Base-by-base conservation (phyloP, 352 stramenopile genomes). In the Phytophthora sojae region DNA sequence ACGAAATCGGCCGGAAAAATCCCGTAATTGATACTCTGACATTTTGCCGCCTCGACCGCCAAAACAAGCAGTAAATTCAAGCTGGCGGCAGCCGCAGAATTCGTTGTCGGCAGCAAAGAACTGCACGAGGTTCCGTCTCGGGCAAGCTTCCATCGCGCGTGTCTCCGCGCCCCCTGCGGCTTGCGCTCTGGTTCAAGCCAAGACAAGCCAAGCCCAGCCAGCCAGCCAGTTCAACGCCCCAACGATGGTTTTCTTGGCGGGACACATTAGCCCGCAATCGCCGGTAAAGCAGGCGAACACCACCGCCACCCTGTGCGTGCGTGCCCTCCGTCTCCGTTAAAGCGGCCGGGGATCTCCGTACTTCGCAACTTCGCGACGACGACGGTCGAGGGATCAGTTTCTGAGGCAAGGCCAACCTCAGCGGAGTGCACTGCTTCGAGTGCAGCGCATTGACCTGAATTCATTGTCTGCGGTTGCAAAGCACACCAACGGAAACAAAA, bases 41-140 rank as follows among this genome's bases (percentile, higher is more conserved):
- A 39, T 39, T 39, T 39, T 29, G 17, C 50, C 35, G 15, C 50
- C 23, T 39, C 12, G 32, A 39, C 32, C 32, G 8, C 32, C 32
- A 8, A 61, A 67, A 67, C 17, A 15, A 58, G 8, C 19, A 8
- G 4, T 21, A 61, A 56, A 61, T 58, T 61, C 42, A 49, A 62
- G 37, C 51, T 30, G 53, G 23, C 4, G 32, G 8, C 26, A 69
- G 47, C 54, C 45, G 32, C 30, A 26, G 17, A 11, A 39, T 15
- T 39, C 32, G 32, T 39, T 39, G 32, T 8, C 15, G 39, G 64
- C 57, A 72, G 50, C 64, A 72, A 72, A 72, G 39, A 72, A 72
- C 57, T 57, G 64, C 64, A 35, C 9, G 21, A 23, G 15, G 39
- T n/a, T 60, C 15, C 15, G 39, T 57, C 60, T 30, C 26, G 26